A percentile compares a stretch with the other conserved stretches of the same genome.
phyloP scores from a whole-genome alignment of 768 basidiomycete species.

The Termitomyces sp. region DNA sequence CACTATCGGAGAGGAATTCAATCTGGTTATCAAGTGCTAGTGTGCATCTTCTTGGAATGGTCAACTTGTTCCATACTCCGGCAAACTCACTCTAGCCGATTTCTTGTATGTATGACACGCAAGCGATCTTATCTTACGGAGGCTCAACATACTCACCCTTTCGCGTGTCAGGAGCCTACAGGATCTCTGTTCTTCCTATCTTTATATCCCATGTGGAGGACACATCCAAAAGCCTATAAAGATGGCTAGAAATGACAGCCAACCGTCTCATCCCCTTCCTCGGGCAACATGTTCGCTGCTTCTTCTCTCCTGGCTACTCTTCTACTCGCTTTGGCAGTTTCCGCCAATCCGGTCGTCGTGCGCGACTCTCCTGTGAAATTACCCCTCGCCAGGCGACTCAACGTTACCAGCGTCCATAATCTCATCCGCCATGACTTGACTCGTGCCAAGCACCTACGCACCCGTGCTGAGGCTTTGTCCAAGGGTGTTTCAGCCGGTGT shows the following conservation, averaged over 20 bases:
- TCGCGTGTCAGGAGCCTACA: not conserved
- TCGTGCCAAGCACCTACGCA: slow-evolving; percentile 42
- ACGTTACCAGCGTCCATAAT: slow-evolving; percentile 44
- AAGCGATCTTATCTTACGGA: not conserved
- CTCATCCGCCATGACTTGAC: slow-evolving; percentile 49
- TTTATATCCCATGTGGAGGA: not conserved
- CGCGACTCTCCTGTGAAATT: slow-evolving; percentile 40
- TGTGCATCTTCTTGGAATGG: no score
- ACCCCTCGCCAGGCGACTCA: slow-evolving; percentile 52
- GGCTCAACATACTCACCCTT: not conserved
- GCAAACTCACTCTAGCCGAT: no score
- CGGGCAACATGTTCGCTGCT: slow-evolving; percentile 32
- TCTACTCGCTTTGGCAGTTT: slow-evolving; percentile 44
- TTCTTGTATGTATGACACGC: not conserved
- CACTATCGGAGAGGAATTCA: not conserved
- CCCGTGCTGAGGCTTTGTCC: slow-evolving; percentile 32
- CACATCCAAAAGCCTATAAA: slow-evolving; percentile 13
- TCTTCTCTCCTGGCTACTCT: slow-evolving; percentile 40
- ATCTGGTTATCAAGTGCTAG: not conserved
- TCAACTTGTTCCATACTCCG: no score
- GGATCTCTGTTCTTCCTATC: no score
- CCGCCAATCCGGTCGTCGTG: slow-evolving; percentile 42
- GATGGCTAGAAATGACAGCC: not conserved
- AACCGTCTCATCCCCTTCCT: not conserved
- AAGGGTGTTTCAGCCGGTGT: slow-evolving; percentile 21